Evolutionary conservation across 208 protist genomes (phyloP).

Genomic region (Novymonas esmeraldas): DNA sequence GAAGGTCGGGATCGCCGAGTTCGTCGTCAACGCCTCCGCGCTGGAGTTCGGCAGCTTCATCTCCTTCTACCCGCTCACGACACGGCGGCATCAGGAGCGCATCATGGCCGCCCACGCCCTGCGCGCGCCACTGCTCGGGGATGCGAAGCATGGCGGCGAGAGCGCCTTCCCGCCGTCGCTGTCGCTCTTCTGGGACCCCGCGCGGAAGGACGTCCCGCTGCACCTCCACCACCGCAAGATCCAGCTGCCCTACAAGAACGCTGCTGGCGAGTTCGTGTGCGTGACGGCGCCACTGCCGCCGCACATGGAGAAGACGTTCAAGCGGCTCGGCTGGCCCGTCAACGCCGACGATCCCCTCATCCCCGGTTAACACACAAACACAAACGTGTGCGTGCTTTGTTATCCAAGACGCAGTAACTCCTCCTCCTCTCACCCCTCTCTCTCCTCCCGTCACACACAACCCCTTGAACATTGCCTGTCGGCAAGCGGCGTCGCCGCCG

Average conservation of each 20-base stretch:
- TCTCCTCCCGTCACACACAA: not conserved
- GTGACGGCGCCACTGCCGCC: constrained; percentile 87
- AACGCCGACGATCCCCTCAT: constrained; percentile 92
- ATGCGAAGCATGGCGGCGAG: constrained; percentile 92
- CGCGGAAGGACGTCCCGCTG: constrained; percentile 78
- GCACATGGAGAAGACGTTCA: constrained; percentile 91
- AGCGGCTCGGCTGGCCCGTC: constrained; percentile 83
- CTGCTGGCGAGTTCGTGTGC: constrained; percentile 77
- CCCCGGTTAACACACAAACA: constrained; percentile 50
- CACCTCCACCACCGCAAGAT: constrained; percentile 91
- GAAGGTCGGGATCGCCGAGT: constrained; percentile 89
- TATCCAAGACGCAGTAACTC: no score
- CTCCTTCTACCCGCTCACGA: constrained; percentile 91
- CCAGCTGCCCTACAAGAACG: constrained; percentile 92
- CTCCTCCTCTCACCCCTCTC: not conserved
- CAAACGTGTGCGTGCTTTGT: no score
- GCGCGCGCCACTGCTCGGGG: constrained; percentile 89
- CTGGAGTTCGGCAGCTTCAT: constrained; percentile 90
- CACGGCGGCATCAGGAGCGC: constrained; percentile 87
- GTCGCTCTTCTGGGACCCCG: constrained; percentile 82
- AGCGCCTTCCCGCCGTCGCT: constrained; percentile 83
- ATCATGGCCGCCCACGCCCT: constrained; percentile 92
- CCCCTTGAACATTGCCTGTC: no score
- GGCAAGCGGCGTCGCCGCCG: no score
- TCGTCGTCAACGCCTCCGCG: constrained; percentile 89